phyloP scores from a whole-genome alignment of 345 rosid species.

The Heritiera fomes region DNA sequence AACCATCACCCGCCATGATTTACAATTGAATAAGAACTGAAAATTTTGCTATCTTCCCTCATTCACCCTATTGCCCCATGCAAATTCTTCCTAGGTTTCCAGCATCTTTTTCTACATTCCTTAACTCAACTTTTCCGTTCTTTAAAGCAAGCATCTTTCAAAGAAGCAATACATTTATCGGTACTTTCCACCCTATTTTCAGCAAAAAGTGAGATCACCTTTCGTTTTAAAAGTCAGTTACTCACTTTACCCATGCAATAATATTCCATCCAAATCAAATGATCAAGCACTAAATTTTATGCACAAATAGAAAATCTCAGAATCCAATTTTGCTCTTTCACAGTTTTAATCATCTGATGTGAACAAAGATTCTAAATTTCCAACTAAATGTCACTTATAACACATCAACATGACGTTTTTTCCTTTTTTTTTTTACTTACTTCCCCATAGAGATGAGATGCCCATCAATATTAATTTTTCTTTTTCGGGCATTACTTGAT shows the following conservation, averaged over 20 bases:
- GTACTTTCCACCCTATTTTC: conserved; percentile 15
- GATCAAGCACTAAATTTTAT: conserved; percentile 10
- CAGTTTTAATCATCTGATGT: background rate
- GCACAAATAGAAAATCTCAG: background rate
- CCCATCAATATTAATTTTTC: too few species aligned
- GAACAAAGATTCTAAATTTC: conserved; percentile 2
- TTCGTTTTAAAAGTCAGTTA: conserved; percentile 12
- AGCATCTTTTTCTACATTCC: background rate
- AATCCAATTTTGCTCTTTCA: background rate
- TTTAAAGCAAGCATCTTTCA: background rate
- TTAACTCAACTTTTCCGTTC: background rate
- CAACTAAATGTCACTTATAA: background rate
- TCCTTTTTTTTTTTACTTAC: background rate
- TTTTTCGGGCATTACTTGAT: background rate
- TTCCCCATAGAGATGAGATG: background rate
- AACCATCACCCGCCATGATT: too few species aligned
- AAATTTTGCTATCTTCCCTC: background rate
- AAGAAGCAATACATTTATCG: background rate
- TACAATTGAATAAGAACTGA: too few species aligned
- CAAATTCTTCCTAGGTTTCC: background rate
- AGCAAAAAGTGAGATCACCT: conserved; percentile 14
- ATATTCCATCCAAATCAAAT: background rate
- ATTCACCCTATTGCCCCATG: background rate
- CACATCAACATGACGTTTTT: background rate
- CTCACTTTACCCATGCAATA: conserved; percentile 6